Evolutionary conservation across 2,329 filamentous ascomycete genomes (phyloP).

Genomic region (Blastomyces silverae): DNA sequence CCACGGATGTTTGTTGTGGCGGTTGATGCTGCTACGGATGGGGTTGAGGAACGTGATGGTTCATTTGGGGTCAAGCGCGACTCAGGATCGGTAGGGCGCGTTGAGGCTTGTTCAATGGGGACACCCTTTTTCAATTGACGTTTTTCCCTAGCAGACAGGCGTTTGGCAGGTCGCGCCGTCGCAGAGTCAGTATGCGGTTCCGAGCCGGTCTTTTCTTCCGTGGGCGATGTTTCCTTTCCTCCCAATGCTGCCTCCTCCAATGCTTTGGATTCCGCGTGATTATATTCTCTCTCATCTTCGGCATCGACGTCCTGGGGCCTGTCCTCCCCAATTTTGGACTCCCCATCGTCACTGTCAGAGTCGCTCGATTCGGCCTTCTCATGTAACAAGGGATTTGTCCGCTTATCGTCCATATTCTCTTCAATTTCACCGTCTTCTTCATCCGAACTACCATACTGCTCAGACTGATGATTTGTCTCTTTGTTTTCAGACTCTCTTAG

Average conservation of each 20-base stretch:
- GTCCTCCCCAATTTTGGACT: background rate
- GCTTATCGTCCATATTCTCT: constrained; percentile 17
- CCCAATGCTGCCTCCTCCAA: constrained; percentile 23
- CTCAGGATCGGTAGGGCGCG: constrained; percentile 18
- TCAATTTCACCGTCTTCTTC: constrained; percentile 41
- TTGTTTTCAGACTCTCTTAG: background rate
- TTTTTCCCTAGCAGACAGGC: constrained; percentile 43
- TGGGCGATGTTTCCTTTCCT: constrained; percentile 29
- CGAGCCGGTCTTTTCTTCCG: constrained; percentile 22
- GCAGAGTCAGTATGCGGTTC: constrained; percentile 16
- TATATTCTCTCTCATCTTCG: constrained; percentile 21
- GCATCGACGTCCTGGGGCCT: background rate
- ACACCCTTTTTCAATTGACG: constrained; percentile 31
- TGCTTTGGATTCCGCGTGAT: constrained; percentile 26
- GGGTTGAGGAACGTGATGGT: constrained; percentile 22
- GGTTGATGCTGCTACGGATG: constrained; percentile 20
- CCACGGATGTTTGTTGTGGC: constrained; percentile 50
- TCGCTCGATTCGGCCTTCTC: background rate
- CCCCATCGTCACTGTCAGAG: background rate
- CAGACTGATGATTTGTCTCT: constrained; percentile 26
- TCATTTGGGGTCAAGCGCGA: constrained; percentile 20
- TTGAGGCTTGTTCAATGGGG: constrained; percentile 21
- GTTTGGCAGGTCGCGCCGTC: constrained; percentile 25
- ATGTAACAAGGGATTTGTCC: constrained; percentile 11
- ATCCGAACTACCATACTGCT: constrained; percentile 29